phyloP scores from a whole-genome alignment of 768 basidiomycete genomes.

The Russula foetens region DNA sequence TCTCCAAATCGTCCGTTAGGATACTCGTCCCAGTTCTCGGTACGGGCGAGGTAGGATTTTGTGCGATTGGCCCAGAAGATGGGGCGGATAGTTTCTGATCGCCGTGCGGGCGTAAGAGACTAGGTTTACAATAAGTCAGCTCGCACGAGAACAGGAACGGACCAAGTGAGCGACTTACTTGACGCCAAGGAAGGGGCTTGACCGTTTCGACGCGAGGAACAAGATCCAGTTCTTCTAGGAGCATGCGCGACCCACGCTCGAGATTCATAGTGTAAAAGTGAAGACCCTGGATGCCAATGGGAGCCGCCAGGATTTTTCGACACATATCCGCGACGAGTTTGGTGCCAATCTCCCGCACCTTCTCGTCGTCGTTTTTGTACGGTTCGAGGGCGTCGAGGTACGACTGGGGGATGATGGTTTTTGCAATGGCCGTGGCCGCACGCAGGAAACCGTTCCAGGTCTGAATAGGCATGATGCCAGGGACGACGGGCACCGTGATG shows the following conservation, averaged over 20 bases:
- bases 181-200: slow-evolving; percentile 96
- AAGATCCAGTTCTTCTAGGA: slow-evolving; percentile 85
- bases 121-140: slow-evolving; percentile 26
- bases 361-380: slow-evolving; percentile 86
- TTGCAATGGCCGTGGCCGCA: slow-evolving; percentile 61
- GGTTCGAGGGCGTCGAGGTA: slow-evolving; percentile 77
- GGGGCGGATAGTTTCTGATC: slow-evolving; percentile 88
- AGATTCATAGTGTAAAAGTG: slow-evolving; percentile 99
- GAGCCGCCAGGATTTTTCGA: slow-evolving; percentile 68
- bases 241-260: slow-evolving; percentile 91
- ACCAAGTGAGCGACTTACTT: slow-evolving; percentile 39
- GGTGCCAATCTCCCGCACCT: slow-evolving; percentile 88
- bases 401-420: slow-evolving; percentile 67
- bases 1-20: slow-evolving; percentile 99
- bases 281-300: slow-evolving; percentile 78
- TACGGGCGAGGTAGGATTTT: slow-evolving; percentile 90
- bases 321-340: slow-evolving; percentile 94
- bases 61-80: slow-evolving; percentile 99
- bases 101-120: slow-evolving; percentile 88
- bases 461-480: slow-evolving; percentile 92
- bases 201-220: slow-evolving; percentile 85
- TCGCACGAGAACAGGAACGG: background rate
- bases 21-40: slow-evolving; percentile 99
- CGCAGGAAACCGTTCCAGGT: slow-evolving; percentile 93
- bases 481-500: slow-evolving; percentile 84